These are phyloP conservation scores for Geotrichum macrosporum DNA, from an alignment of 1,139 yeast genomes.

Conservation along the genomic window DNA sequence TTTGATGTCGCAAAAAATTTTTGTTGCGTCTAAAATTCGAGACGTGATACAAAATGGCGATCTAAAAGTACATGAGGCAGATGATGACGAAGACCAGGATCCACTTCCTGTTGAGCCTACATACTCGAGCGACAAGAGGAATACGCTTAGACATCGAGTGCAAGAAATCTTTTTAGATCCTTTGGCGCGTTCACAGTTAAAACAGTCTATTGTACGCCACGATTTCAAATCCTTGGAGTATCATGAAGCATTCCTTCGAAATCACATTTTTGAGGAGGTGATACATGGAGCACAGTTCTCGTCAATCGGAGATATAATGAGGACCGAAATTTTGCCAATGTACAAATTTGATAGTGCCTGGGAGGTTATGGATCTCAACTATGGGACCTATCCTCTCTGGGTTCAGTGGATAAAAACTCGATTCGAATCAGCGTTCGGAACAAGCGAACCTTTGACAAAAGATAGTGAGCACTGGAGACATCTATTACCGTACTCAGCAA, in stretches of 20 bases:
- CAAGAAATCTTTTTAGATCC: background rate
- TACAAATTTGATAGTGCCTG: slow-evolving; percentile 17
- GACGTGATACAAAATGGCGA: background rate
- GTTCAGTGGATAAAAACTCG: slow-evolving; percentile 3
- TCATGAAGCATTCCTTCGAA: slow-evolving; percentile 10
- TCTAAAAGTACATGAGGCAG: background rate
- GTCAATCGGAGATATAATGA: slow-evolving; percentile 6
- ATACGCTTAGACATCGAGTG: background rate
- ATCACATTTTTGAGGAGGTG: slow-evolving; percentile 19
- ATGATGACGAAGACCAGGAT: background rate
- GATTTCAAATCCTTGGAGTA: background rate
- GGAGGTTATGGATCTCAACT: slow-evolving; percentile 17
- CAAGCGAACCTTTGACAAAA: slow-evolving; percentile 1
- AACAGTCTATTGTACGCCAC: background rate
- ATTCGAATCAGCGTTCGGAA: slow-evolving; percentile 9
- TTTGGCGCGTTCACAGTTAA: background rate
- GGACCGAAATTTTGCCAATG: slow-evolving; percentile 12
- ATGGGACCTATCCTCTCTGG: slow-evolving; percentile 13
- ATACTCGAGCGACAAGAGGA: background rate
- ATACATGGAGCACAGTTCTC: slow-evolving; percentile 5
- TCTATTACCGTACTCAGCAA: background rate
- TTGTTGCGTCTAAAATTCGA: background rate
- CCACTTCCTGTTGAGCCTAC: background rate
- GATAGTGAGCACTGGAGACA: background rate
- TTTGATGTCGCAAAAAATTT: background rate